These are phyloP conservation scores for Physcomitrellopsis africana DNA, from an alignment of 225 moss, liverwort and hornwort species.

Conservation along the genomic window DNA sequence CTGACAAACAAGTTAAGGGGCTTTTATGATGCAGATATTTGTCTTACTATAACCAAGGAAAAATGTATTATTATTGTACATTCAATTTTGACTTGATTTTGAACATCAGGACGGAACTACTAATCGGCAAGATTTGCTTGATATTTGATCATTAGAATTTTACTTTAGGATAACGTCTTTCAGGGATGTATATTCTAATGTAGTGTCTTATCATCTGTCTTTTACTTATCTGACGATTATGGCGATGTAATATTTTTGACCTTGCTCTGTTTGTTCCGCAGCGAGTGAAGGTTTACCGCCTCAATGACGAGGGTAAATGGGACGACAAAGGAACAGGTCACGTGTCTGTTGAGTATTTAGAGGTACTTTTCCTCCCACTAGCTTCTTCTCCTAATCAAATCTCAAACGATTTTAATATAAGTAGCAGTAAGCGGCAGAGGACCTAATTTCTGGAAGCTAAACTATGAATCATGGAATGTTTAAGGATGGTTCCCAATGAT, in stretches of 20 bases:
- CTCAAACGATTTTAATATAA: conserved; percentile 4
- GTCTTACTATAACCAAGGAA: background rate
- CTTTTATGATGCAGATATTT: conserved; percentile 2
- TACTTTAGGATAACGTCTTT: conserved; percentile 9
- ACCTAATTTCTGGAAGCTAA: conserved; percentile 14
- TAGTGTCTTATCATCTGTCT: background rate
- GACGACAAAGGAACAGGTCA: conserved; percentile 99
- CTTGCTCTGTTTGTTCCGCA: conserved; percentile 40
- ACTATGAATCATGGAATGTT: conserved; percentile 29
- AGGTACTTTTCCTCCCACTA: conserved; percentile 57
- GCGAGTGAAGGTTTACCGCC: conserved; percentile 99
- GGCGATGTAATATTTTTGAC: conserved; percentile 28
- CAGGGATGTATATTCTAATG: conserved; percentile 12
- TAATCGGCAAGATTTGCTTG: conserved; percentile 2
- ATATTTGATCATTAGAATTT: conserved; percentile 8
- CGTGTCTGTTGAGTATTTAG: conserved; percentile 96
- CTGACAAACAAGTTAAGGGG: background rate
- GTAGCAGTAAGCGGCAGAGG: background rate
- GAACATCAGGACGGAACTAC: background rate
- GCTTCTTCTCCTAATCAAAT: conserved; percentile 4
- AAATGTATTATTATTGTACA: conserved; percentile 5
- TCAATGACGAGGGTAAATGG: conserved; percentile 99
- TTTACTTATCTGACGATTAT: conserved; percentile 9
- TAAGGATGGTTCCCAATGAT: conserved; percentile 40
- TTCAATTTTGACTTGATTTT: conserved; percentile 17